Base-by-base conservation (phyloP, 331 rosid species). In the Pyracantha coccinea region DNA sequence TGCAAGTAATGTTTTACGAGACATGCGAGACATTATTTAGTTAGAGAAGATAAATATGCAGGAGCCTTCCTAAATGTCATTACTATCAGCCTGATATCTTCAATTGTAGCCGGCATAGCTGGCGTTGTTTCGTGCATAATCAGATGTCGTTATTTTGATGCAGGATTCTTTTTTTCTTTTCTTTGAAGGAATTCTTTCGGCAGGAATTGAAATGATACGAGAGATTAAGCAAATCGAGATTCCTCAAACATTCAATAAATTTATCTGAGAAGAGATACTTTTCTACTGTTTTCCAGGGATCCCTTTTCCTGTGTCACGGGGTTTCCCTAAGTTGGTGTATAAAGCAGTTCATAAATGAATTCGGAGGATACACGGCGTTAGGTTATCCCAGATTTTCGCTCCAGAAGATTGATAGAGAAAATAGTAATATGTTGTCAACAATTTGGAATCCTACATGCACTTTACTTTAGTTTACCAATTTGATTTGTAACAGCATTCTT, bases 371-470 rank as follows among this genome's bases (percentile, higher is more conserved):
- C 82, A 82, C 75, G 76, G 79, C 74, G 84, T 75, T 74, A 66
- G 79, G 68, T 77, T 73, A 79, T 72, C 77, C 84, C 58, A 31
- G 66, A 32, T 59, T 73, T 70, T 78, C 31, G 82, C 81, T 79
- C 79, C 85, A 77, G 83, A 70, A 85, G 84, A 89, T 89, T 85
- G 90, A 75, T 72, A 72, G 79, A 66, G 83, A 74, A 47, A 17
- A 4, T 71, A 81, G 85, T 67, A 77, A 77, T 77, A 68, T 77
- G 70, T 61, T 64, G 77, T 55, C 81, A 75, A 29, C 60, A n/a
- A 66, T 45, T 27, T 53, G 58, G 54, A 38, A 44, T 65, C 68
- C 52, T 4, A 14, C 70, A 68, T 23, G 38, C 28, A 3, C 12
- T 64, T 80, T 77, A 54, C 78, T 32, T 47, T 5, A 47, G 54